Conservation (phyloP, 208 protist species). For the Endotrypanum monterogeii region DNA sequence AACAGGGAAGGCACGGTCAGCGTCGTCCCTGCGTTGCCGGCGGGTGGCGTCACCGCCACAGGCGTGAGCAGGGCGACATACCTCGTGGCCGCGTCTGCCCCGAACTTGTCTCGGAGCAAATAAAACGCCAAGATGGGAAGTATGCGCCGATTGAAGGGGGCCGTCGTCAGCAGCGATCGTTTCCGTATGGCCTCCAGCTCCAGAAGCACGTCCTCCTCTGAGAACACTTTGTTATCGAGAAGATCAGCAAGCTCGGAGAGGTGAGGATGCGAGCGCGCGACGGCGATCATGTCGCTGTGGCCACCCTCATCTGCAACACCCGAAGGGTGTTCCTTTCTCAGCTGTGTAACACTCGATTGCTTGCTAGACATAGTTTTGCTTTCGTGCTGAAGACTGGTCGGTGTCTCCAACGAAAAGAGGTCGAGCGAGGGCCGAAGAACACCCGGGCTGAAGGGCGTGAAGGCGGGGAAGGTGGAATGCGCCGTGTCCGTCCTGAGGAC, state of each 20-base stretch:
- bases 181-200: conserved; percentile 58
- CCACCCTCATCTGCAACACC: not conserved
- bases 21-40: conserved; percentile 1
- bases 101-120: conserved; percentile 41
- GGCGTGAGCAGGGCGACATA: conserved; percentile 31
- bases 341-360: not conserved
- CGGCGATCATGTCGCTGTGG: conserved; percentile 9
- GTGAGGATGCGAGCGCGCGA: conserved; percentile 36
- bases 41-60: not conserved
- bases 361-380: not conserved
- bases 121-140: conserved; percentile 53
- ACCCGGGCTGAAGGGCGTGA: conserved; percentile 2
- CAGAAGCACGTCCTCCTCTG: conserved; percentile 46
- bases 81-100: conserved; percentile 24
- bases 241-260: conserved; percentile 45
- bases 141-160: conserved; percentile 46
- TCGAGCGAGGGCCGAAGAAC: not conserved
- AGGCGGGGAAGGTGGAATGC: not conserved
- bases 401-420: conserved; percentile 10
- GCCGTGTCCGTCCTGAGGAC: not conserved
- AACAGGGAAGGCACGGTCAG: conserved; percentile 29
- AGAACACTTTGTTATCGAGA: conserved; percentile 41
- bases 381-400: not conserved
- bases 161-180: conserved; percentile 39
- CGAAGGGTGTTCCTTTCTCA: too few species aligned